Evolutionary conservation across 495 filamentous ascomycete genomes (phyloP), one percentile per base, ranked within the genome.

Genomic region (Penicillium tannophilum): DNA sequence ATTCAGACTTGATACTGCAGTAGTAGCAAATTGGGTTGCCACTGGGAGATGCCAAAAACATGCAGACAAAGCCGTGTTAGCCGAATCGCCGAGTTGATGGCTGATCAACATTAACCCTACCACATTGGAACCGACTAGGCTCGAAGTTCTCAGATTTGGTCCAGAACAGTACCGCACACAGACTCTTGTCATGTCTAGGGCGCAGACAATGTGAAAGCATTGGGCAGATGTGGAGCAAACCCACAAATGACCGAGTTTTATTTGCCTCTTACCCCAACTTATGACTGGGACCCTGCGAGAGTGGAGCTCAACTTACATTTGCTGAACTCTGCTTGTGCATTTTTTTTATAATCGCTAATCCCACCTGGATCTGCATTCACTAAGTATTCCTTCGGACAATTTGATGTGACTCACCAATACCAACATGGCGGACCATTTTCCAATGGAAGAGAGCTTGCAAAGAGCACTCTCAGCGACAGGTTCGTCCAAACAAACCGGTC

Each of bases 391-490:
- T 30, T 28, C 20, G 2, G 30, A 44, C 36, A n/a, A 12, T 28
- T 44, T n/a, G 33, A 26, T 44, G 14, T 35, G 23, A 42, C 23
- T 26, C 35, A 26, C 33, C 16, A 19, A 28, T 58, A n/a, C 9
- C 55, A 60, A 11, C 12, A 70, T 70, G 67, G 41, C 67, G 9
- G 59, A 63, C 43, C 62, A 65, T 36, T 63, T 63, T 23, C 30
- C 36, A 16, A 33, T 33, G 41, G 67, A 70, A 30, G 64, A 70
- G 39, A 63, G 63, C 33, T n/a, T 68, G 10, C 55, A 67, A 39
- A 63, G 63, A 55, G 67, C 59, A 44, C 65, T 68, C 53, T 65
- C 67, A 17, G 33, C 49, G 28, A 61, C 60, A 59, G 64, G 67
- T 70, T 16, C 51, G 64, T 61, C n/a, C 30, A 48, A 17, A 36